Evolutionary conservation across 345 rosid genomes (phyloP), one percentile per base, ranked within the genome.

Genomic region (Excoecaria agallocha): DNA sequence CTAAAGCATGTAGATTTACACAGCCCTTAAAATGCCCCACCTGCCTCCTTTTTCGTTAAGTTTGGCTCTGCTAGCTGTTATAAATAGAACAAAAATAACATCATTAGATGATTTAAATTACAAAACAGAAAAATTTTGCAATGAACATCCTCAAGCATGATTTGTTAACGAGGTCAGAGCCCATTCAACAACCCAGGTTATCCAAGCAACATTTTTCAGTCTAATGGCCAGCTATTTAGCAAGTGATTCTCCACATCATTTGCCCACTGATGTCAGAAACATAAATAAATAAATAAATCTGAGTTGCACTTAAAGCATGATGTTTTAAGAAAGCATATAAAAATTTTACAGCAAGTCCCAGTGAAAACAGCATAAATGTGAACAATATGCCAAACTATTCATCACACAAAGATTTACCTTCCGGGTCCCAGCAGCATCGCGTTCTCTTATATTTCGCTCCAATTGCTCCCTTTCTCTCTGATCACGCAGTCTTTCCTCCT

Each of bases 401-500:
- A 50, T 74, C 64, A 60, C 38, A 67, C 24, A 58, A 35, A 30
- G 49, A 17, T 64, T 54, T 81, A 93, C 98, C 93, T 91, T 95
- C 61, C 93, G 80, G 58, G 98, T 95, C 54, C 84, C 76, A 15
- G 89, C 93, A 74, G 88, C 90, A 88, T 95, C 99, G 57, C 99
- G 96, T 46, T 86, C 96, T 86, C 87, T 90, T 65, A 95, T 50
- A 81, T 91, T 86, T 79, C 59, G 87, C 81, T 95, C 99, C 66
- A 95, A 82, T 63, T 93, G 89, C 81, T 95, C 96, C 83, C 85
- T 91, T 84, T 95, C 99, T 77, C 79, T 88, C 81, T 93, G 98
- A 82, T 95, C 99, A 49, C 84, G 99, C 85, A 84, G 30, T 75
- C 90, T 90, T 84, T 95, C 99, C 81, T 93, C 97, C 81, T 95